Conservation (phyloP, 148 eudicot species). For the Spergularia bocconei region DNA sequence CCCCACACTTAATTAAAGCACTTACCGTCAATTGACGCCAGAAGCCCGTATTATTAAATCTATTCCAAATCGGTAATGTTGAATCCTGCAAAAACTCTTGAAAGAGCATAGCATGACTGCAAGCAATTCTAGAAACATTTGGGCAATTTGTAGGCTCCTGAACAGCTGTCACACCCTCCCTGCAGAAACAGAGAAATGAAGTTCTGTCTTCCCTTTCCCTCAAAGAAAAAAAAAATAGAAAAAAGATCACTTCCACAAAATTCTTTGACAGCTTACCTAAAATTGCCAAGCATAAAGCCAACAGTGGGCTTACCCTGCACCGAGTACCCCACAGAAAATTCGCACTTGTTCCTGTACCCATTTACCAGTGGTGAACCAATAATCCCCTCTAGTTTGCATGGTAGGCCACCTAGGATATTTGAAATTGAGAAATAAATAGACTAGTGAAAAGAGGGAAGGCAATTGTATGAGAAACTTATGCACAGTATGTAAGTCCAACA, state of each 20-base stretch:
- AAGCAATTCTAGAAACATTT: constrained; percentile 71
- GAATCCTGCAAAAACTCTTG: constrained; percentile 81
- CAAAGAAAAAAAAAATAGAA: constrained; percentile 2
- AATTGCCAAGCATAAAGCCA: constrained; percentile 94
- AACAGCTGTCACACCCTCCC: constrained; percentile 98
- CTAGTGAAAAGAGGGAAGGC: background rate
- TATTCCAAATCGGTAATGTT: constrained; percentile 78
- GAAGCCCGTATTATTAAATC: constrained; percentile 83
- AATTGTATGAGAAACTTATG: background rate
- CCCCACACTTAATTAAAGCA: background rate
- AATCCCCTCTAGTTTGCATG: constrained; percentile 91
- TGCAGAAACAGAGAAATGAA: constrained; percentile 26
- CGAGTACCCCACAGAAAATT: constrained; percentile 87
- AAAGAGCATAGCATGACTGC: constrained; percentile 71
- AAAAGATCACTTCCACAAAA: background rate
- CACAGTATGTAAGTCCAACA: background rate
- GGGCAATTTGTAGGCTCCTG: constrained; percentile 87
- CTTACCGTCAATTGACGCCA: constrained; percentile 98
- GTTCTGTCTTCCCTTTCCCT: background rate
- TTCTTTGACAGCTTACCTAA: constrained; percentile 47
- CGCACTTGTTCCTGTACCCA: constrained; percentile 97
- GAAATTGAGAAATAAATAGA: constrained; percentile 8
- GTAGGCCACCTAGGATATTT: constrained; percentile 68
- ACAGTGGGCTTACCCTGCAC: constrained; percentile 75
- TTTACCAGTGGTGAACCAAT: constrained; percentile 74